These are phyloP conservation scores for Monosporascus sp. DNA, from an alignment of 2,329 filamentous ascomycete genomes.

Conservation along the genomic window DNA sequence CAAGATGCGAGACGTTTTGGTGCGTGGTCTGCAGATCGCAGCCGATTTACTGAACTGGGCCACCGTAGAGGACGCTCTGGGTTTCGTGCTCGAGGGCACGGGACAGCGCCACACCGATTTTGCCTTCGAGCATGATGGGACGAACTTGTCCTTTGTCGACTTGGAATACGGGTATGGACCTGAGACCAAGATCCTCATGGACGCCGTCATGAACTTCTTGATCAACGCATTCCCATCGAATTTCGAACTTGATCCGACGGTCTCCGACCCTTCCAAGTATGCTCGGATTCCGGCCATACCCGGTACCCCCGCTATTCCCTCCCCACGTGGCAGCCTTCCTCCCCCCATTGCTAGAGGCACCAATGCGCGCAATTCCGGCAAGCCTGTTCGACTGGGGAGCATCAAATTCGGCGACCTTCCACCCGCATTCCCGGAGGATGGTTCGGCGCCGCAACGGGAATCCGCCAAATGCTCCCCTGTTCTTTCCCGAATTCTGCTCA, in stretches of 20 bases:
- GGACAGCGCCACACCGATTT: constrained; percentile 23
- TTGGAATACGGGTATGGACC: constrained; percentile 47
- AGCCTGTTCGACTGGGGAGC: constrained; percentile 50
- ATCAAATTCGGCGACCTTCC: constrained; percentile 69
- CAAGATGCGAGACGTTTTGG: constrained; percentile 47
- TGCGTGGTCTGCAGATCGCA: constrained; percentile 55
- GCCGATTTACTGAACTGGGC: constrained; percentile 55
- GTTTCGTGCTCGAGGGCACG: constrained; percentile 47
- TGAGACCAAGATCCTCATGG: constrained; percentile 49
- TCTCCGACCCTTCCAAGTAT: constrained; percentile 30
- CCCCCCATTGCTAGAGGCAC: constrained; percentile 34
- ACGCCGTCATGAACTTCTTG: constrained; percentile 52
- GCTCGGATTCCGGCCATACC: constrained; percentile 43
- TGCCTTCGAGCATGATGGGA: constrained; percentile 13
- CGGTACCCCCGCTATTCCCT: constrained; percentile 21
- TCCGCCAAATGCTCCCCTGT: constrained; percentile 36
- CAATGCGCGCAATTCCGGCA: constrained; percentile 25
- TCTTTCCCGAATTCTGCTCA: constrained; percentile 63
- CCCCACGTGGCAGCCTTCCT: constrained; percentile 28
- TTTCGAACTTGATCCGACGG: constrained; percentile 52
- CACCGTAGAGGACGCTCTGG: constrained; percentile 54
- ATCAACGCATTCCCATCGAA: constrained; percentile 52
- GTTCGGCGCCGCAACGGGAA: constrained; percentile 16
- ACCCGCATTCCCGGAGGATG: constrained; percentile 28
- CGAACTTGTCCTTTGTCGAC: constrained; percentile 6